These are phyloP conservation scores for Cryoendolithus antarcticus DNA, from an alignment of 2,329 filamentous ascomycete genomes.

Conservation along the genomic window DNA sequence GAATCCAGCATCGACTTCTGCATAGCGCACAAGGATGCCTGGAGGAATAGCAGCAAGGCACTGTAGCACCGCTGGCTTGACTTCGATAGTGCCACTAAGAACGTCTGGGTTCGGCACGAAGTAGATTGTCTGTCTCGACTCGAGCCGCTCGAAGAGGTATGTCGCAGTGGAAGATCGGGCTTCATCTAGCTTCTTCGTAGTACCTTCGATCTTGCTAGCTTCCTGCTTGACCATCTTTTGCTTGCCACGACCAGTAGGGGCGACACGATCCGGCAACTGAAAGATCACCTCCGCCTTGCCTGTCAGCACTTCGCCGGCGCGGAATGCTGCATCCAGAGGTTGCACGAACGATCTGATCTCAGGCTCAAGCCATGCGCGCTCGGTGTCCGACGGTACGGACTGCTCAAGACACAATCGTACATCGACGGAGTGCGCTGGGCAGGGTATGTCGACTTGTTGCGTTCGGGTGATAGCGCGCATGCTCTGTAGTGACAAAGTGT, in stretches of 20 bases:
- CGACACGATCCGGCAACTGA: constrained; percentile 10
- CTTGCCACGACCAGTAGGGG: neutral
- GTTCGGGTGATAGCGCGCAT: constrained; percentile 2
- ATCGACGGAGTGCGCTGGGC: constrained; percentile 13
- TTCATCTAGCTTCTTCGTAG: neutral
- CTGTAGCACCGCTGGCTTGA: neutral
- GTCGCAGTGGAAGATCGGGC: constrained; percentile 6
- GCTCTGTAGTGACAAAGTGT: constrained; percentile 1
- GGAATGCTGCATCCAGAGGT: constrained; percentile 9
- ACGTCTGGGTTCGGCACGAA: constrained; percentile 6
- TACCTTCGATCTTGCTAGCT: neutral
- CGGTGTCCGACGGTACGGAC: constrained; percentile 3
- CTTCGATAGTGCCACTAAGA: neutral
- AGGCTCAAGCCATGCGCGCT: constrained; percentile 4
- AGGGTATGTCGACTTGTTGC: constrained; percentile 4
- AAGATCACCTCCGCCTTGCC: constrained; percentile 12
- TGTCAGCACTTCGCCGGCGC: constrained; percentile 7
- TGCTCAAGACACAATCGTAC: constrained; percentile 10
- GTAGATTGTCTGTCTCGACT: constrained; percentile 12
- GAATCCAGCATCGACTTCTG: constrained; percentile 9
- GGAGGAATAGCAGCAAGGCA: neutral
- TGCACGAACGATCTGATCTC: constrained; percentile 10
- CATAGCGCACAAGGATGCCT: constrained; percentile 2
- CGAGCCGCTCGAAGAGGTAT: constrained; percentile 19
- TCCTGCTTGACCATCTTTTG: neutral